These are phyloP conservation scores for Fusarium stilboides DNA, from an alignment of 2,329 filamentous ascomycete species.

Conservation along the genomic window DNA sequence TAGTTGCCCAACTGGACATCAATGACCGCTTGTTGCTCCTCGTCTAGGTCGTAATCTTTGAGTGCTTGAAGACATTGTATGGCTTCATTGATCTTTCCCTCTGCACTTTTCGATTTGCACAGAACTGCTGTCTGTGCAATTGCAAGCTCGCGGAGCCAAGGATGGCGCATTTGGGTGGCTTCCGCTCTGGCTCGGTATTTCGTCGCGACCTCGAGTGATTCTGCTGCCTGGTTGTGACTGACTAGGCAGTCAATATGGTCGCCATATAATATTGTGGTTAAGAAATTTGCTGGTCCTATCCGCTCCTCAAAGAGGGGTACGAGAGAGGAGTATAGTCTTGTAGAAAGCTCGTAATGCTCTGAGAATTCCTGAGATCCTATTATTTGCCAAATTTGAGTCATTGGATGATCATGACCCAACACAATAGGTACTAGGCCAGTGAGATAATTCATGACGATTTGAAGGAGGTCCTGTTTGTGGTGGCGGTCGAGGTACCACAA, in stretches of 20 bases:
- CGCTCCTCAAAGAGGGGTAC: conserved; percentile 52
- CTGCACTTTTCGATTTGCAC: conserved; percentile 50
- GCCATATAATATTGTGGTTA: conserved; percentile 54
- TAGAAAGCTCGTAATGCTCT: conserved; percentile 54
- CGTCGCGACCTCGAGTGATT: conserved; percentile 51
- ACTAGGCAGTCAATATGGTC: conserved; percentile 55
- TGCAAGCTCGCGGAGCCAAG: conserved; percentile 53
- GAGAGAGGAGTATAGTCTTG: conserved; percentile 52
- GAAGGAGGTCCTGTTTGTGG: conserved; percentile 53
- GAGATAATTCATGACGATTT: conserved; percentile 54
- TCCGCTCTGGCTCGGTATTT: conserved; percentile 51
- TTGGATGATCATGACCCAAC: conserved; percentile 50
- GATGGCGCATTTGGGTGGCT: conserved; percentile 49
- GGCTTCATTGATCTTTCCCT: conserved; percentile 51
- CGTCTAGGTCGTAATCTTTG: conserved; percentile 50
- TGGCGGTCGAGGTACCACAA: conserved; percentile 56
- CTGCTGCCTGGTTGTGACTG: conserved; percentile 45
- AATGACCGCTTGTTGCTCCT: conserved; percentile 53
- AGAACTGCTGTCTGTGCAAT: conserved; percentile 52
- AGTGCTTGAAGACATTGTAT: conserved; percentile 50
- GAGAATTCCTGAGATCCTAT: conserved; percentile 52
- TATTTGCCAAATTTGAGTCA: conserved; percentile 53
- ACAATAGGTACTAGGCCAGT: conserved; percentile 51
- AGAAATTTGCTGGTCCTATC: conserved; percentile 53
- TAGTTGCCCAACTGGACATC: conserved; percentile 54